Evolutionary conservation across 441 rosid species (phyloP).

Genomic region (Populus trichocarpa): DNA sequence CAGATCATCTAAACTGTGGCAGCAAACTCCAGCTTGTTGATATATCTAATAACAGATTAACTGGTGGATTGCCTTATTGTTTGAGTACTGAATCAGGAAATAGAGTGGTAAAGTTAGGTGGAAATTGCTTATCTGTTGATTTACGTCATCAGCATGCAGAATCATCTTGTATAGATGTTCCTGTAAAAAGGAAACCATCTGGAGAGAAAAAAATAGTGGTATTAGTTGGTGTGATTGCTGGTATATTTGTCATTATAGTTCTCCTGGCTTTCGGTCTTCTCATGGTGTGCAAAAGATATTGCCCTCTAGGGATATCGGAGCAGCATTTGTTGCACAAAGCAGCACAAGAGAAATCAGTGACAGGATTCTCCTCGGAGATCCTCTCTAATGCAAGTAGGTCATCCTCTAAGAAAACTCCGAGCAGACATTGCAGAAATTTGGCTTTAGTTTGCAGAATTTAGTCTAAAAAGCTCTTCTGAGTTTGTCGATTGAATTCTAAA

Average conservation of each 20-base stretch:
- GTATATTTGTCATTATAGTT: slow-evolving; percentile 28
- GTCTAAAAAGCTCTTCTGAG: neutral
- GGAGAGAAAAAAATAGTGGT: slow-evolving; percentile 38
- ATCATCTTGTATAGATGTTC: slow-evolving; percentile 50
- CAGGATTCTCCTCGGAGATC: slow-evolving; percentile 48
- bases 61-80: slow-evolving; percentile 59
- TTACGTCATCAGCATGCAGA: slow-evolving; percentile 42
- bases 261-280: slow-evolving; percentile 43
- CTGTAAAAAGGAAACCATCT: slow-evolving; percentile 25
- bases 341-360: slow-evolving; percentile 38
- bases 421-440: neutral
- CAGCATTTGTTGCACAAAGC: slow-evolving; percentile 51
- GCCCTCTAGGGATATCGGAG: slow-evolving; percentile 40
- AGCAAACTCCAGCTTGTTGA: slow-evolving; percentile 54
- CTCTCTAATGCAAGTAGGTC: slow-evolving; percentile 59
- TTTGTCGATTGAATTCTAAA: neutral
- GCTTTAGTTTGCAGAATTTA: neutral
- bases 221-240: slow-evolving; percentile 40
- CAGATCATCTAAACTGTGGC: slow-evolving; percentile 46
- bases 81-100: slow-evolving; percentile 31
- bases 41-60: slow-evolving; percentile 54
- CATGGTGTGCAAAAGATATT: slow-evolving; percentile 35
- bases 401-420: neutral
- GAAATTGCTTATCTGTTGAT: slow-evolving; percentile 59
- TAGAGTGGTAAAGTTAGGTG: slow-evolving; percentile 34